These are phyloP conservation scores for Mycosphaerella sp. DNA, from an alignment of 2,329 filamentous ascomycete genomes.

Conservation along the genomic window DNA sequence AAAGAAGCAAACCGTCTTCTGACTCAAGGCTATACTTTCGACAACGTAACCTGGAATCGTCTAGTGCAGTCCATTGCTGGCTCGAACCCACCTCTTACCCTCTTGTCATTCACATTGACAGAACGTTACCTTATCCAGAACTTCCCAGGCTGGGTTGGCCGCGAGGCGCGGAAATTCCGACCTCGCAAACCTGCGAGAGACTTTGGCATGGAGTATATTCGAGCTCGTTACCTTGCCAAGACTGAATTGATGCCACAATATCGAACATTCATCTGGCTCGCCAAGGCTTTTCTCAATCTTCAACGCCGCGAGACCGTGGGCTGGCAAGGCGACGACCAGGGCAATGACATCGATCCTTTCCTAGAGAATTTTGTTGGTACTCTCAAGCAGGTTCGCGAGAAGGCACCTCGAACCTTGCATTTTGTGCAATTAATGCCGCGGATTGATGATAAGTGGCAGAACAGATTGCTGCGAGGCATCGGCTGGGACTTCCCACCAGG, in stretches of 20 bases:
- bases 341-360: neutral
- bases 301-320: slow-evolving; percentile 32
- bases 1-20: slow-evolving; percentile 51
- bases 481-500: slow-evolving; percentile 4
- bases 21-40: slow-evolving; percentile 63
- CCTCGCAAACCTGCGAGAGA: slow-evolving; percentile 23
- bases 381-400: slow-evolving; percentile 28
- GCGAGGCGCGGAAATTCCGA: slow-evolving; percentile 29
- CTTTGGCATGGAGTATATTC: slow-evolving; percentile 28
- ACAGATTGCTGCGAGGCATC: slow-evolving; percentile 5
- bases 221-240: slow-evolving; percentile 23
- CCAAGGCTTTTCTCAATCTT: slow-evolving; percentile 34
- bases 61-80: slow-evolving; percentile 54
- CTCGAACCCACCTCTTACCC: slow-evolving; percentile 43
- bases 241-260: slow-evolving; percentile 37
- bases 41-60: slow-evolving; percentile 70
- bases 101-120: slow-evolving; percentile 65
- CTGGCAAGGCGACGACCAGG: slow-evolving; percentile 24
- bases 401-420: slow-evolving; percentile 36
- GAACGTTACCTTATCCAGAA: slow-evolving; percentile 71
- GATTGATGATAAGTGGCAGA: slow-evolving; percentile 29
- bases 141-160: slow-evolving; percentile 64
- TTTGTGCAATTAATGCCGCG: slow-evolving; percentile 43
- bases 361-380: slow-evolving; percentile 26
- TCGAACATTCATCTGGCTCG: slow-evolving; percentile 40